These are phyloP conservation scores for Annona cherimola DNA, from an alignment of 164 flowering plant genomes.

Conservation along the genomic window DNA sequence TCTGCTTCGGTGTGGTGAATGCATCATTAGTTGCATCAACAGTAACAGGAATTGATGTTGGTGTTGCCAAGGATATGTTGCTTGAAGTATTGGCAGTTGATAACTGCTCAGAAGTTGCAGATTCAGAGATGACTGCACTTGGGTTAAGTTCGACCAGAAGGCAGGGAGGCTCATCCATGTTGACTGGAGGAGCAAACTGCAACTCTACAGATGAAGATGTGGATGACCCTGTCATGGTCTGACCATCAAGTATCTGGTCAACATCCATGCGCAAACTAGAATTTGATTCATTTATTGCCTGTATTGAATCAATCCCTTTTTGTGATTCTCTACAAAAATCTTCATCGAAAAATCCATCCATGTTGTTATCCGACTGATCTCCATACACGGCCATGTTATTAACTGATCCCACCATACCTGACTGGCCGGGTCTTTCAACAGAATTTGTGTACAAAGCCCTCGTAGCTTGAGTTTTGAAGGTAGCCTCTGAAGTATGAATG, in stretches of 20 bases:
- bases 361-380: conserved; percentile 18
- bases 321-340: conserved; percentile 2
- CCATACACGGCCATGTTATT: conserved; percentile 10
- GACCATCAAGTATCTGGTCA: not conserved
- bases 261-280: conserved; percentile 13
- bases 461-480: conserved; percentile 35
- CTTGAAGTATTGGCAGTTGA: conserved; percentile 13
- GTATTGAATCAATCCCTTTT: conserved; percentile 21
- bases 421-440: conserved; percentile 22
- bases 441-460: conserved; percentile 23
- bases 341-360: conserved; percentile 18
- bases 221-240: not conserved
- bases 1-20: conserved; percentile 28
- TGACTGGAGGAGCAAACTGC: conserved; percentile 1
- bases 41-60: conserved; percentile 29
- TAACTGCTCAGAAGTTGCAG: conserved; percentile 25
- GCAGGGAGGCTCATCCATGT: conserved; percentile 18
- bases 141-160: conserved; percentile 21
- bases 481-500: conserved; percentile 23
- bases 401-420: conserved; percentile 17
- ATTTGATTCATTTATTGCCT: conserved; percentile 14
- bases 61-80: conserved; percentile 22
- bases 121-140: conserved; percentile 14
- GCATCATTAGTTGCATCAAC: conserved; percentile 26
- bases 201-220: conserved; percentile 3